These are phyloP conservation scores for Epichloe elymi DNA, from an alignment of 2,329 filamentous ascomycete genomes.

Conservation along the genomic window DNA sequence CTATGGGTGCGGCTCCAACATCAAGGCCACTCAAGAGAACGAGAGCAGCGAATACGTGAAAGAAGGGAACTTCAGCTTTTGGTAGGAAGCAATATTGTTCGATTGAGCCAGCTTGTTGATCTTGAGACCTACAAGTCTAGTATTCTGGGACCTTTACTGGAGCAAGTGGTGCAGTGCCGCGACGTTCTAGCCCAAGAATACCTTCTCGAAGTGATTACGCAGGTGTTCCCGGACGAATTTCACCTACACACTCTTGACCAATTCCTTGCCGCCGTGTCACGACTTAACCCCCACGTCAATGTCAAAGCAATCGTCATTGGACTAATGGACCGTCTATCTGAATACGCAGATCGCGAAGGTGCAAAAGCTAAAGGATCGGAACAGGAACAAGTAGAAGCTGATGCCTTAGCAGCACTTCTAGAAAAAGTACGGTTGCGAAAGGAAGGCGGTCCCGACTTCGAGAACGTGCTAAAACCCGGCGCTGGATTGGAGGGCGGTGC, in stretches of 20 bases:
- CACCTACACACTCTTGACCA: slow-evolving; percentile 94
- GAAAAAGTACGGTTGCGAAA: slow-evolving; percentile 64
- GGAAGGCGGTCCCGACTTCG: slow-evolving; percentile 20
- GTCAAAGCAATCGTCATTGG: slow-evolving; percentile 97
- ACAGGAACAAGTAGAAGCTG: slow-evolving; percentile 66
- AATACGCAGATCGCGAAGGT: slow-evolving; percentile 84
- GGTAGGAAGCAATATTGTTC: slow-evolving; percentile 91
- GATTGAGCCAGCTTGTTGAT: slow-evolving; percentile 89
- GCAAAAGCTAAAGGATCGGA: slow-evolving; percentile 57
- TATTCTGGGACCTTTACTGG: slow-evolving; percentile 77
- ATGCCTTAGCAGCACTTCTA: slow-evolving; percentile 65
- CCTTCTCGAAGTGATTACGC: slow-evolving; percentile 92
- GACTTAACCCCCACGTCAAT: slow-evolving; percentile 91
- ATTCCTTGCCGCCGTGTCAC: slow-evolving; percentile 82
- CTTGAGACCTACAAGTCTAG: slow-evolving; percentile 85
- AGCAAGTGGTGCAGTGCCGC: slow-evolving; percentile 95
- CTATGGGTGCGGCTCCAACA: slow-evolving; percentile 96
- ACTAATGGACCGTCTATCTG: slow-evolving; percentile 88
- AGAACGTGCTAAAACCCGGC: slow-evolving; percentile 15
- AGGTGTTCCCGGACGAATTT: slow-evolving; percentile 97
- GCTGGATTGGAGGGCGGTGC: slow-evolving; percentile 21
- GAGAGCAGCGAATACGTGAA: slow-evolving; percentile 87
- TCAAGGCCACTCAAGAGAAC: slow-evolving; percentile 89
- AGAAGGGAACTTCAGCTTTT: slow-evolving; percentile 89
- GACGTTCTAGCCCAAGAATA: slow-evolving; percentile 97